Evolutionary conservation across 768 basidiomycete genomes (phyloP).

Genomic region (Pleurotus djamor): DNA sequence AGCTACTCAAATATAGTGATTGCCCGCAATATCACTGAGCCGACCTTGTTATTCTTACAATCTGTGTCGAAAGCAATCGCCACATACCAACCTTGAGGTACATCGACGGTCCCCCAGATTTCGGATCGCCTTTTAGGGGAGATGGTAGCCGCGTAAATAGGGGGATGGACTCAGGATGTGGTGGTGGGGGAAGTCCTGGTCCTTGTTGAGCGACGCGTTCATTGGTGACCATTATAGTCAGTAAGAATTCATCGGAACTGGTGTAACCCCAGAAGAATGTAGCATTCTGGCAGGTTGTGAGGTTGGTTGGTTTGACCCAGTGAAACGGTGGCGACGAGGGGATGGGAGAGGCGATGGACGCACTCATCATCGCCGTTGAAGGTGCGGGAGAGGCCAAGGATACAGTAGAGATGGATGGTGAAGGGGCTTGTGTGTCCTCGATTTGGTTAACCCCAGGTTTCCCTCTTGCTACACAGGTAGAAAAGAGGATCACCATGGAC

Average conservation of each 20-base stretch:
- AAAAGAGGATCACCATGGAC: no score
- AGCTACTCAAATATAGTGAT: no score
- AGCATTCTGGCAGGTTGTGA: conserved; percentile 22
- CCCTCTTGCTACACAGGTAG: no score
- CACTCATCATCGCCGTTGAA: no score
- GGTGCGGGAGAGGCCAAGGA: no score
- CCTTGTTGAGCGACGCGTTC: conserved; percentile 1
- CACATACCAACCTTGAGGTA: conserved; percentile 29
- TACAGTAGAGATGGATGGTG: no score
- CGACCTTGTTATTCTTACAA: no score
- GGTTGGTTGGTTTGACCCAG: conserved; percentile 21
- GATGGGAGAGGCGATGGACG: no score
- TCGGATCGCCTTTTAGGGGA: conserved; percentile 17
- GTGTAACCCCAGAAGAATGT: conserved; percentile 22
- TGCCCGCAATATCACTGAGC: no score
- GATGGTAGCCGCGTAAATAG: conserved; percentile 17
- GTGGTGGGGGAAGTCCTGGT: conserved; percentile 9
- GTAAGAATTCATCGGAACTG: conserved; percentile 8
- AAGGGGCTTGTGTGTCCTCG: no score
- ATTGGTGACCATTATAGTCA: conserved; percentile 16
- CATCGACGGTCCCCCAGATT: conserved; percentile 27
- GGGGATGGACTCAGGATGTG: not conserved
- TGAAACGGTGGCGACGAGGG: conserved; percentile 10
- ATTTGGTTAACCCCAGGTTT: no score
- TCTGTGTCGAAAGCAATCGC: conserved; percentile 22